Evolutionary conservation across 2,329 filamentous ascomycete species (phyloP), one percentile per base, ranked within the genome.

Genomic region (Leptodontidium sp.): DNA sequence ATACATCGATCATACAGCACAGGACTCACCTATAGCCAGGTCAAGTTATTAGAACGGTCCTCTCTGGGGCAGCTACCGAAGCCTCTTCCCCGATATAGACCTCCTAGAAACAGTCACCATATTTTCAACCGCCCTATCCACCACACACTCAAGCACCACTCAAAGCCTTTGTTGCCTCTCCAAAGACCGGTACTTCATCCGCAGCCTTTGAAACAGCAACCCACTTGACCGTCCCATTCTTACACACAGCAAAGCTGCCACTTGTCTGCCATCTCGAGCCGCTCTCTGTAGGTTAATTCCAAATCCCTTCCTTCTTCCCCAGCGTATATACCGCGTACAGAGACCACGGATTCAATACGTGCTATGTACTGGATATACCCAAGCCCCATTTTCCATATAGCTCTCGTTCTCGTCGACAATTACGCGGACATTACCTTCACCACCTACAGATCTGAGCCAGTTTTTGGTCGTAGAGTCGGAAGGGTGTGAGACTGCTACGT

Each of bases 181-280:
- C 81, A 71, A 89, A 86, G 73, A 88, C 82, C 4, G 85, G 80
- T 21, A 89, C 71, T 69, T 89, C 85, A 75, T 86, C 84, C 35
- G 87, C 84, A 29, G 82, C 81, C 64, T 73, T 73, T 14, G 83
- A 82, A 69, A 84, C 78, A 66, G 82, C 79, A 4, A 79, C 81
- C 86, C 87, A 90, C 65, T 79, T 81, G 3, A 91, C 83, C 14
- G 80, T 74, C 2, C 87, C 87, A 35, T 82, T 77, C 6, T 75
- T 75, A 75, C 89, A 87, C 35, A 90, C 79, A 1, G 86, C 89
- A 79, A 89, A 93, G 35, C 86, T 87, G 35, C 90, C 91, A 57
- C 85, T 83, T 32, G 81, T 90, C 83, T 93, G 90, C 90, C 91
- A 93, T 64, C 89, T 80, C 71, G 81, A 88, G 49, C 90, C 90